Conservation (phyloP, 2,329 filamentous ascomycete genomes). For the Rhexocercosporidium sp. region DNA sequence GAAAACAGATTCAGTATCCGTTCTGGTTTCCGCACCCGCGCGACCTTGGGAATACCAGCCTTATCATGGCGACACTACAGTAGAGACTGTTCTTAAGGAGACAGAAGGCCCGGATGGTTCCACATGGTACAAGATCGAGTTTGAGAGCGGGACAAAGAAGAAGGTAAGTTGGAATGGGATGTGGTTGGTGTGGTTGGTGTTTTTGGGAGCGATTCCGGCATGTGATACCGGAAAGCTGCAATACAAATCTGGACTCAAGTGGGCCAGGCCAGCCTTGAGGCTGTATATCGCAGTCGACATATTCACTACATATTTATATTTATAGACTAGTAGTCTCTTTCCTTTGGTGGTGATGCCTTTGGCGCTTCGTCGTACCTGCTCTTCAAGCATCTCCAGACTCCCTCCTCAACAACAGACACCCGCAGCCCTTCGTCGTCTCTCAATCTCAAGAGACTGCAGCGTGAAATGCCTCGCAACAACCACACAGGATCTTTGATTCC, state of each 20-base stretch:
- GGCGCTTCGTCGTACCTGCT: not conserved
- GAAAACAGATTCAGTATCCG: conserved; percentile 29
- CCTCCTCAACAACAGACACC: not conserved
- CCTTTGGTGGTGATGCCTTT: not conserved
- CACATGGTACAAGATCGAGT: conserved; percentile 39
- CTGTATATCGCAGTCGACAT: not conserved
- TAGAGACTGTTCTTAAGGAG: conserved; percentile 40
- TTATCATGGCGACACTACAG: conserved; percentile 37
- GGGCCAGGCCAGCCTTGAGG: not conserved
- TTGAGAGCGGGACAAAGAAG: conserved; percentile 41
- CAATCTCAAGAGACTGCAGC: not conserved
- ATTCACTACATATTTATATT: not conserved
- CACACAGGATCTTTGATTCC: not conserved
- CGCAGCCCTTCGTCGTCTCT: not conserved
- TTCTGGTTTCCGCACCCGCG: conserved; percentile 35
- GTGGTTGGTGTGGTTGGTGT: too few species aligned
- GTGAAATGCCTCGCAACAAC: not conserved
- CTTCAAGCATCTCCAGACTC: not conserved
- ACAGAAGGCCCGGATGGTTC: conserved; percentile 27
- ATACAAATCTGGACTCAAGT: not conserved
- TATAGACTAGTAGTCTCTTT: not conserved
- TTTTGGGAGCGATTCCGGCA: too few species aligned
- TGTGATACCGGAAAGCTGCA: not conserved
- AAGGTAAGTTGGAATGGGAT: conserved; percentile 42
- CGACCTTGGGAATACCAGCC: conserved; percentile 39